Evolutionary conservation across 73 alveolate genomes (phyloP).

Genomic region (Tetrahymena elliotti): DNA sequence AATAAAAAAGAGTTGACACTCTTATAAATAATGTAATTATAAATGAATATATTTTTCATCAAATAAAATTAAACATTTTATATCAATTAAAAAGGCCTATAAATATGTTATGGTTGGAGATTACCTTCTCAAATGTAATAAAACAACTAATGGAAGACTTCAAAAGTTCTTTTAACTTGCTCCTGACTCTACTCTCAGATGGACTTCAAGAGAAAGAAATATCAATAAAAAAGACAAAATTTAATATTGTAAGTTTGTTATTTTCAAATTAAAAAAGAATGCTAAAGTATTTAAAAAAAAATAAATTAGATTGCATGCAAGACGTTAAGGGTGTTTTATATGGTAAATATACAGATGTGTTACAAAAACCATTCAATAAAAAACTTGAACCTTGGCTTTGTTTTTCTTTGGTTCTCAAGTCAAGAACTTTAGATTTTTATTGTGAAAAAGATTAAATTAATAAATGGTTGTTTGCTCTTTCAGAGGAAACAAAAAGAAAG

Average conservation of each 20-base stretch:
- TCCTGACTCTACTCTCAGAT: constrained; percentile 12
- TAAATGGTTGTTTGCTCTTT: constrained; percentile 16
- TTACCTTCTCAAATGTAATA: constrained; percentile 14
- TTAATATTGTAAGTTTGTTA: background rate
- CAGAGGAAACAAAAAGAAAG: constrained; percentile 33
- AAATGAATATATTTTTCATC: background rate
- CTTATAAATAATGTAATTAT: background rate
- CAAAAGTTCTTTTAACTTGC: constrained; percentile 16
- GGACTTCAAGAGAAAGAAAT: constrained; percentile 20
- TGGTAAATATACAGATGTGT: constrained; percentile 24
- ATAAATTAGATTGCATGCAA: background rate
- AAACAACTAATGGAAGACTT: constrained; percentile 26
- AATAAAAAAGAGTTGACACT: background rate
- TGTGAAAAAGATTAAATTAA: constrained; percentile 2
- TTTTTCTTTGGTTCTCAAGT: constrained; percentile 15
- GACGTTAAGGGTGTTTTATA: constrained; percentile 13
- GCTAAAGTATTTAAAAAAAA: background rate
- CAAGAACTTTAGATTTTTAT: constrained; percentile 34
- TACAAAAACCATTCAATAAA: constrained; percentile 12
- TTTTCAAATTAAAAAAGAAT: background rate
- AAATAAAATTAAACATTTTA: background rate
- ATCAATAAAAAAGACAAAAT: constrained; percentile 13
- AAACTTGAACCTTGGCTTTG: constrained; percentile 37
- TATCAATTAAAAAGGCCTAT: constrained; percentile 12
- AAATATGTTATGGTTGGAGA: constrained; percentile 14